Evolutionary conservation across 2,329 filamentous ascomycete species (phyloP).

Genomic region (Pseudogymnoascus sp.): DNA sequence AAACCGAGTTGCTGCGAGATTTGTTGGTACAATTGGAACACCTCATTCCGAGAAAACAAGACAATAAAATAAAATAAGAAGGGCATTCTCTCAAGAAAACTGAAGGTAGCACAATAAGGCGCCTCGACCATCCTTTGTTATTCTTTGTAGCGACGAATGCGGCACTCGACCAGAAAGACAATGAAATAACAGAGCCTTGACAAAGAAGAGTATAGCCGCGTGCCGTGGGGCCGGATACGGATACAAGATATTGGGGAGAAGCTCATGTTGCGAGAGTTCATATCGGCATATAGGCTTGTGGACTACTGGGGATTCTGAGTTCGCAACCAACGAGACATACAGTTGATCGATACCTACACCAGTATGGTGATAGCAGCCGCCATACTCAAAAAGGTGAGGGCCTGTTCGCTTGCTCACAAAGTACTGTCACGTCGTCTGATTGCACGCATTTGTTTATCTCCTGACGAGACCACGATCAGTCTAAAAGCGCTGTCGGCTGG

Average conservation of each 20-base stretch:
- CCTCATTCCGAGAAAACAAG: not conserved
- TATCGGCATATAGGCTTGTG: not conserved
- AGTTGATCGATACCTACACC: not conserved
- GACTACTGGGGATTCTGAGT: not conserved
- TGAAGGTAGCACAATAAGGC: not conserved
- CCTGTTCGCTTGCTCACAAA: not conserved
- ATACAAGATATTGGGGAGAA: not conserved
- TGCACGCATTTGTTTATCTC: not conserved
- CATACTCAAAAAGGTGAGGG: not conserved
- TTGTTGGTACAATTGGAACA: not conserved
- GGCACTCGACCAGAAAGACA: not conserved
- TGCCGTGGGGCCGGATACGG: not conserved
- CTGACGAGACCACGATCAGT: not conserved
- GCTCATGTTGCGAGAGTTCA: not conserved
- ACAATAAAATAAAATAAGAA: not conserved
- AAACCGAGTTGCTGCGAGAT: not conserved
- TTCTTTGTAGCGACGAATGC: not conserved
- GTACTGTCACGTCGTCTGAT: not conserved
- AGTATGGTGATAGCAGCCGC: not conserved
- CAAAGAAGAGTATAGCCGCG: not conserved
- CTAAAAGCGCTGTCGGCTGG: not conserved
- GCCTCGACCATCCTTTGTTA: not conserved
- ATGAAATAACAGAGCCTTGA: not conserved
- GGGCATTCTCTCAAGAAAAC: not conserved
- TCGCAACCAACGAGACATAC: no score